phyloP scores from a whole-genome alignment of 805 yeast genomes.

The Candida railenensis region DNA sequence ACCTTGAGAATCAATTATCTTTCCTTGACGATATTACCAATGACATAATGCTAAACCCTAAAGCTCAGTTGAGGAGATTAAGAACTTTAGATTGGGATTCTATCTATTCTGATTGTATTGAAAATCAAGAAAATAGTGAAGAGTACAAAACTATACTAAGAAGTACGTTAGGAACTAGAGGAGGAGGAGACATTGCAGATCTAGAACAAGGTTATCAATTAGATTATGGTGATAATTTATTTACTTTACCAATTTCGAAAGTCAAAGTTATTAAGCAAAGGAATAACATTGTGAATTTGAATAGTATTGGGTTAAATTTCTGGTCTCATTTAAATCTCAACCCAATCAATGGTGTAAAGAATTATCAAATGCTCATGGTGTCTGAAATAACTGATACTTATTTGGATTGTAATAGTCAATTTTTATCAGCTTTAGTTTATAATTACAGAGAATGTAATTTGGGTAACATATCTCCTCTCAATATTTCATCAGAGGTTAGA shows the following conservation, averaged over 20 bases:
- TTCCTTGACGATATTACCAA: slow-evolving; percentile 39
- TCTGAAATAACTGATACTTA: slow-evolving; percentile 23
- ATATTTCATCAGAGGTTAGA: slow-evolving; percentile 26
- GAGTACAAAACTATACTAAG: slow-evolving; percentile 19
- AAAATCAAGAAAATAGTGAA: slow-evolving; percentile 18
- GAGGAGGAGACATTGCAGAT: slow-evolving; percentile 12
- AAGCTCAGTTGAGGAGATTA: slow-evolving; percentile 19
- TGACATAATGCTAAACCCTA: slow-evolving; percentile 27
- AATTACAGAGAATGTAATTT: slow-evolving; percentile 49
- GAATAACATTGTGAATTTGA: slow-evolving; percentile 44
- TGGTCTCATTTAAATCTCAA: slow-evolving; percentile 61
- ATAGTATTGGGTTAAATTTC: slow-evolving; percentile 43
- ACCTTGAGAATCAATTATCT: slow-evolving; percentile 27
- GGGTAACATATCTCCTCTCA: slow-evolving; percentile 42
- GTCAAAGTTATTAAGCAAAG: slow-evolving; percentile 29
- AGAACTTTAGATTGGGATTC: slow-evolving; percentile 37
- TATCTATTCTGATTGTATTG: slow-evolving; percentile 13
- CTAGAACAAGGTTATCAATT: background rate
- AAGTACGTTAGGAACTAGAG: slow-evolving; percentile 10
- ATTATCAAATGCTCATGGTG: slow-evolving; percentile 52
- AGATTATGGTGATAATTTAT: slow-evolving; percentile 11
- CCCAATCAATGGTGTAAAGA: slow-evolving; percentile 50
- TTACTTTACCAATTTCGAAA: slow-evolving; percentile 24
- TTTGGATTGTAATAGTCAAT: slow-evolving; percentile 20
- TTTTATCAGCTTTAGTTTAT: slow-evolving; percentile 41